Evolutionary conservation across 2,329 filamentous ascomycete genomes (phyloP), one percentile per base, ranked within the genome.

Genomic region (Dactylella cylindrospora): DNA sequence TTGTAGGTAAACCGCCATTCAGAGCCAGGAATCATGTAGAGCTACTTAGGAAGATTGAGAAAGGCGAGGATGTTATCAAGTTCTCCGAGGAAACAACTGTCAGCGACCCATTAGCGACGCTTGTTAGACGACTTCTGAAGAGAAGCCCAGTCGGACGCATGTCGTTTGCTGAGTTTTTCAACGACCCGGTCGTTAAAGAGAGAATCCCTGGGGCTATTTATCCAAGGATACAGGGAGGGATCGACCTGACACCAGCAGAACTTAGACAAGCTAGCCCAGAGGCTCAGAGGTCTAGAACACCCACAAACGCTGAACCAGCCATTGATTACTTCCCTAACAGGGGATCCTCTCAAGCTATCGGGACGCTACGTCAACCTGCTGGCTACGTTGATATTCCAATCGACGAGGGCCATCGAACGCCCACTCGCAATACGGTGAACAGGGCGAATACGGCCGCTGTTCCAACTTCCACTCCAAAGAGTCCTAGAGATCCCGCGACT

Each of bases 21-120:
- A 81, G 89, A 66, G 93, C 93, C 25, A 83, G 83, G 51, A 97
- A 98, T 71, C 93, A 98, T 70, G 90, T 98, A 32, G 93, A 98
- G 72, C 77, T 98, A 28, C 79, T 97, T 35, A 83, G 88, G 64
- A 93, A 87, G 75, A 98, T 98, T 66, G 91, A 97, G 72, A 85
- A 85, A 61, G 84, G 86, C 13, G 86, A 94, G 65, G 91, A 97
- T 71, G 78, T 82, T 65, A 94, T 97, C 73, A 83, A 80, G 66
- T 97, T 97, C 67, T 91, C 83, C 66, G 74, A 84, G 40, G 85
- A 86, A 7, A 82, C 96, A 75, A 95, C 95, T 73, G 78, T 79
- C 17, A 55, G 50, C 38, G 49, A 54, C 10, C 31, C 29, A 5
- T 5, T 64, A n/a, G 33, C n/a, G 10, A 55, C 50, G 20, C 76